Conservation (phyloP, 75 land plant genomes). For the Selaginella moellendorffii region DNA sequence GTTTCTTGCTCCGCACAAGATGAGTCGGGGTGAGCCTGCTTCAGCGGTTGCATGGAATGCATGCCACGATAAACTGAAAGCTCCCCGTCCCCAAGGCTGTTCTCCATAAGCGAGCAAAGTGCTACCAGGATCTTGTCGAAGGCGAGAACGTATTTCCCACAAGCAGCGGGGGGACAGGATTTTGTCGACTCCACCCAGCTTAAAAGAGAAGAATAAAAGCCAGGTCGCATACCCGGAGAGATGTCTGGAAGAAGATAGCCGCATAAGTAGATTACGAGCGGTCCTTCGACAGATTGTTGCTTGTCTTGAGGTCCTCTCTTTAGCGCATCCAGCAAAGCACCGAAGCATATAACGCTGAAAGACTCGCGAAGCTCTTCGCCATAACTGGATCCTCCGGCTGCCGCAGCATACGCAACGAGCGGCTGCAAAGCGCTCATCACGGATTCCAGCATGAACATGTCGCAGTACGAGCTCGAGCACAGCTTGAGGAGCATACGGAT, state of each 20-base stretch:
- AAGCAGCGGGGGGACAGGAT: constrained; percentile 22
- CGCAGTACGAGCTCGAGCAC: constrained; percentile 53
- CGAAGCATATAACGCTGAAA: constrained; percentile 59
- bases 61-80: background rate
- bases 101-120: constrained; percentile 22
- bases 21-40: too few relatives aligned
- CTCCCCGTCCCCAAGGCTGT: constrained; percentile 14
- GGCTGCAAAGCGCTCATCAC: constrained; percentile 54
- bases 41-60: too few relatives aligned
- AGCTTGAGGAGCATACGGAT: constrained; percentile 45
- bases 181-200: constrained; percentile 50
- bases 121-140: constrained; percentile 47
- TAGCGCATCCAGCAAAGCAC: constrained; percentile 41
- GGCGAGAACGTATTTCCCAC: constrained; percentile 49
- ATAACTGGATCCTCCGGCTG: background rate
- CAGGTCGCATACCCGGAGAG: constrained; percentile 32
- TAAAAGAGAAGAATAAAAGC: constrained; percentile 31
- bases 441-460: constrained; percentile 62
- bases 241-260: constrained; percentile 50
- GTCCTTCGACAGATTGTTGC: constrained; percentile 23
- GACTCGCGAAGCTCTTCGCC: background rate
- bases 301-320: constrained; percentile 22
- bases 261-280: constrained; percentile 46
- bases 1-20: too few relatives aligned
- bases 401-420: constrained; percentile 48